A percentile compares a stretch with the other conserved stretches of the same genome.
phyloP scores from a whole-genome alignment of 1,284 basidiomycete species.

The Apiotrichum siamense region DNA sequence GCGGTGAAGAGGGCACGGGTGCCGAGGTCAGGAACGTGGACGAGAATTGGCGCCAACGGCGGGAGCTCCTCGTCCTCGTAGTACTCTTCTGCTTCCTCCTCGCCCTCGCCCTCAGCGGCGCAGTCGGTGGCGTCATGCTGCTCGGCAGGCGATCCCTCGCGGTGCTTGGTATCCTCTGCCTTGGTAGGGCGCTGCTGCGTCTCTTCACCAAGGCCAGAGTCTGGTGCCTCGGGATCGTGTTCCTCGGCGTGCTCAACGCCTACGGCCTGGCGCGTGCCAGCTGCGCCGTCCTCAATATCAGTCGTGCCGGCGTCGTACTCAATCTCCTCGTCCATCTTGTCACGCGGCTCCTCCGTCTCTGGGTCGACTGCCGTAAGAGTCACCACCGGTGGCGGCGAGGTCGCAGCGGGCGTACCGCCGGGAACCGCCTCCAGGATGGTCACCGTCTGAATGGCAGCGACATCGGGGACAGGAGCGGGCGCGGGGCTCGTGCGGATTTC shows the following conservation, averaged over 20 bases:
- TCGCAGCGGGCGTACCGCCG: too few species aligned
- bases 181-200: background rate
- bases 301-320: conserved; percentile 1
- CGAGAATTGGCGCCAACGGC: conserved; percentile 24
- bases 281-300: background rate
- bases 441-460: too few species aligned
- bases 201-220: too few species aligned
- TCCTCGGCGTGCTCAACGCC: conserved; percentile 6
- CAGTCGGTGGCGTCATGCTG: background rate
- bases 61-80: conserved; percentile 12
- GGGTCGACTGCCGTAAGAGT: too few species aligned
- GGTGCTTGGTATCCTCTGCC: background rate
- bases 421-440: too few species aligned
- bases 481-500: too few species aligned
- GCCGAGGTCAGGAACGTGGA: conserved; percentile 26
- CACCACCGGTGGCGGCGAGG: too few species aligned
- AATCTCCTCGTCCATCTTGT: background rate
- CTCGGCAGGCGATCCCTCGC: background rate
- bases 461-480: too few species aligned
- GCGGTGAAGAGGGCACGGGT: conserved; percentile 28
- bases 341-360: conserved; percentile 2
- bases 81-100: background rate
- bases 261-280: conserved; percentile 5
- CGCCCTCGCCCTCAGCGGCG: background rate
- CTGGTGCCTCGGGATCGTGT: too few species aligned